Evolutionary conservation across 1,284 basidiomycete genomes (phyloP).

Genomic region (Rhodotorula glutinis): DNA sequence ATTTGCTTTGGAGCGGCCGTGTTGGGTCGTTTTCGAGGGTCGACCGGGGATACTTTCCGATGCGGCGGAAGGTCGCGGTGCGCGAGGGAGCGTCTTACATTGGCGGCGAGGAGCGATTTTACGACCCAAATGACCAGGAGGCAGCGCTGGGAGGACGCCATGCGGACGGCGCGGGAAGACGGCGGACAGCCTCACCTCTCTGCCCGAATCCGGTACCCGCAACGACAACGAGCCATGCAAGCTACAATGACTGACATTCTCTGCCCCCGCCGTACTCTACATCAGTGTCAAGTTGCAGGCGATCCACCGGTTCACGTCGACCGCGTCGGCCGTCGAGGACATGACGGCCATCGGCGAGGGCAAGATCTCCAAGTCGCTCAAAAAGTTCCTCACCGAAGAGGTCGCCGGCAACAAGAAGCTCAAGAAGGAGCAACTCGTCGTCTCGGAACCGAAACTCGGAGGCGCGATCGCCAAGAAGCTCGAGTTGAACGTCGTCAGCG

Average conservation of each 20-base stretch:
- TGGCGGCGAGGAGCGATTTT: too few relatives aligned
- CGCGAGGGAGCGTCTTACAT: too few relatives aligned
- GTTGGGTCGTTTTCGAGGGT: too few relatives aligned
- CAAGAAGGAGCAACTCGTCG: conserved; percentile 80
- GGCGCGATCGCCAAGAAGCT: conserved; percentile 90
- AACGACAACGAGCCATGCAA: too few relatives aligned
- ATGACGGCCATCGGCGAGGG: conserved; percentile 88
- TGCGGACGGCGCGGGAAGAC: too few relatives aligned
- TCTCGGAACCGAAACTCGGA: conserved; percentile 90
- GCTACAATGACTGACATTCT: neutral
- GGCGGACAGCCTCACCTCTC: too few relatives aligned
- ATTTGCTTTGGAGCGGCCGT: too few relatives aligned
- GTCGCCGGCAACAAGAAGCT: conserved; percentile 77
- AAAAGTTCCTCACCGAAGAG: conserved; percentile 88
- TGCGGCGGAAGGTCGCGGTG: too few relatives aligned
- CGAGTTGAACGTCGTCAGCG: conserved; percentile 77
- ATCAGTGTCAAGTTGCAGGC: conserved; percentile 88
- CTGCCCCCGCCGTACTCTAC: neutral
- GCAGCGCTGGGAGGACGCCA: neutral
- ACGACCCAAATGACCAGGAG: too few relatives aligned
- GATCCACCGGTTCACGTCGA: conserved; percentile 93
- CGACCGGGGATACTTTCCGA: too few relatives aligned
- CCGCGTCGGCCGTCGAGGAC: conserved; percentile 97
- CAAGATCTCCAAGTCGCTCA: conserved; percentile 86
- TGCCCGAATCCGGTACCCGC: too few relatives aligned